A percentile compares a stretch with the other conserved stretches of the same genome.
These are phyloP conservation scores for Tolypocladium album DNA, from an alignment of 2,329 filamentous ascomycete genomes.

Conservation along the genomic window DNA sequence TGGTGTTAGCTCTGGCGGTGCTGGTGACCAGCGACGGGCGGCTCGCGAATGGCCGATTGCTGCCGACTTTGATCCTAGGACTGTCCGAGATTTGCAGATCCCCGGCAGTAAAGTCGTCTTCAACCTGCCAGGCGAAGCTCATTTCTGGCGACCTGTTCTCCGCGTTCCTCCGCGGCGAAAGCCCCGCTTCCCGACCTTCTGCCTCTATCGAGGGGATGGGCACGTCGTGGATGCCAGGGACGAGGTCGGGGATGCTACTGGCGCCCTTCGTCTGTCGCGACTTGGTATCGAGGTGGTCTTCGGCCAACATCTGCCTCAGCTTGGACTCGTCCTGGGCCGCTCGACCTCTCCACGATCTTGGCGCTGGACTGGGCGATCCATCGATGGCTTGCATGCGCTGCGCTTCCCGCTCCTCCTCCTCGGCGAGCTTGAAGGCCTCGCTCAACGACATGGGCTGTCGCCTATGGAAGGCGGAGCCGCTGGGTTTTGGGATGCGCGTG, in stretches of 20 bases:
- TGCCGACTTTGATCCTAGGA: constrained; percentile 34
- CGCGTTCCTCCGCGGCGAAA: not conserved
- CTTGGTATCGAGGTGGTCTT: constrained; percentile 20
- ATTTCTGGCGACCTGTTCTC: constrained; percentile 32
- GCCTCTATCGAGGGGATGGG: constrained; percentile 23
- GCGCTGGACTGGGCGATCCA: constrained; percentile 41
- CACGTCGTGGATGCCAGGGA: constrained; percentile 26
- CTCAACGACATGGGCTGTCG: constrained; percentile 26
- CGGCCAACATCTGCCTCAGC: constrained; percentile 15
- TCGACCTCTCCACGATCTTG: constrained; percentile 29
- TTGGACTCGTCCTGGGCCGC: constrained; percentile 19
- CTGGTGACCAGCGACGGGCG: constrained; percentile 20
- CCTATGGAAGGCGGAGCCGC: constrained; percentile 13
- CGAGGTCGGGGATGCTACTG: constrained; percentile 23
- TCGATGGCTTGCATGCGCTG: constrained; percentile 18
- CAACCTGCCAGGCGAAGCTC: constrained; percentile 44
- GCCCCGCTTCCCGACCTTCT: not conserved
- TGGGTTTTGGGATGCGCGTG: constrained; percentile 23
- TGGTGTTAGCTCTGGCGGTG: constrained; percentile 16
- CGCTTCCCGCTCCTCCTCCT: constrained; percentile 17
- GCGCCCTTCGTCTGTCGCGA: constrained; percentile 14
- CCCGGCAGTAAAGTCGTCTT: constrained; percentile 46
- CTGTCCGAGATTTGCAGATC: constrained; percentile 46
- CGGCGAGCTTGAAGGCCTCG: constrained; percentile 29
- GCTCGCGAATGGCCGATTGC: constrained; percentile 22